Base-by-base conservation (phyloP, 257 asterid species). In the Catharanthus roseus region DNA sequence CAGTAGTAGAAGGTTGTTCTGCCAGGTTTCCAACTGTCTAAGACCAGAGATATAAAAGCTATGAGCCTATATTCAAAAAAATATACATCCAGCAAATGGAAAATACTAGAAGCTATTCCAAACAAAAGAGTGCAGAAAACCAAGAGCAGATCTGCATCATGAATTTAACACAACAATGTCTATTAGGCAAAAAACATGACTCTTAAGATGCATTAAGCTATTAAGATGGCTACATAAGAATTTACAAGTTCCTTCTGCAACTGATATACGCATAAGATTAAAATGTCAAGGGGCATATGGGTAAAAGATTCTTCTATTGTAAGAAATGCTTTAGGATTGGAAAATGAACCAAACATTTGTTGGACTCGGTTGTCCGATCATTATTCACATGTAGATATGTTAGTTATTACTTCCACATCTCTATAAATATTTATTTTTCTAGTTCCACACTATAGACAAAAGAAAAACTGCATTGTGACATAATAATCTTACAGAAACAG, bases 11-110 rank as follows among this genome's bases (percentile, higher is more conserved):
- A 74, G 77, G 74, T 76, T 67, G 77, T 39, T 77, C 93, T 63
- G 67, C 80, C 60, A 86, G 69, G 74, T 70, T 78, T 75, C 95
- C 88, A 78, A 81, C 89, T 81, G 96, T 67, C 98, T 93, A 82
- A 81, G 83, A 76, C 67, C 67, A 62, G 67, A 65, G 55, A 76
- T 45, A 74, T 21, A 77, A 55, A 77, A 47, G 55, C 72, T 75
- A 74, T 76, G 72, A 41, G 33, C 68, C 21, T 41, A 56, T 54
- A 69, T 42, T 41, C 42, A 38, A 8, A 3, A 38, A 38, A 38
- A 38, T 0, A 7, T 38, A 28, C 13, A 5, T 34, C 13, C 28
- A 38, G 42, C 6, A 21, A n/a, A 54, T 56, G 23, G 47, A 39
- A 63, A 67, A 23, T 38, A 9, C 18, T 0, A 8, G 47, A 57